Evolutionary conservation across 2,329 filamentous ascomycete species (phyloP), one percentile per base, ranked within the genome.

Genomic region (Didymella glomerata): DNA sequence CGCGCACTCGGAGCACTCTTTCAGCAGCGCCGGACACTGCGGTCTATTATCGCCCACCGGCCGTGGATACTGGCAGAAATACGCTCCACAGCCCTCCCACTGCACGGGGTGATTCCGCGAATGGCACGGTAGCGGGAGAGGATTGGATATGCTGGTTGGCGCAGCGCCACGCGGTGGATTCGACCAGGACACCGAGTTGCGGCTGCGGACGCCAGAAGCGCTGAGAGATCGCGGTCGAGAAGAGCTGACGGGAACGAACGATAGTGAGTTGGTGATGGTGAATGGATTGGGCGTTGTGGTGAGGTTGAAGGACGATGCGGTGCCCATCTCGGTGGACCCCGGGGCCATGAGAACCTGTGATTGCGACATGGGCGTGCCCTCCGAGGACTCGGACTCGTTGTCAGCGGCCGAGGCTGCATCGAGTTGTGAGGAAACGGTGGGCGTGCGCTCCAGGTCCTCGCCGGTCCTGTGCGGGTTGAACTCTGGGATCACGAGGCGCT

Each of bases 61-160:
- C 25, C 77, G 63, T 11, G 73, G 69, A 54, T 71, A 73, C 48
- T 77, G 76, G 58, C 78, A 80, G 54, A 79, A 80, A 61, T 78
- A 79, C 2, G 76, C 72, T 2, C 78, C 78, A 53, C 78, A 80
- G 16, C 78, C 78, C 64, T 78, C 70, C 78, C 78, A 80, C 49
- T 79, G 77, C 3, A 80, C 78, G 11, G 78, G 78, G 64, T 80
- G 78, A 10, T 44, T 44, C 3, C 74, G 68, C 28, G 76, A 74
- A 49, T 76, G 71, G 51, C 77, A 77, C 8, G 78, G 78, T 7
- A 79, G 64, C 20, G 77, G 76, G 20, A 75, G 68, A 14, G 72
- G 72, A 22, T 73, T 75, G 1, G 69, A 64, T 41, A 76, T 72
- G 0, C 74, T 67, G 28, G 64, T 76, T 2, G 62, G 57, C 2